Evolutionary conservation across 2,329 filamentous ascomycete genomes (phyloP), one percentile per base, ranked within the genome.

Genomic region (Lasiodiplodia citricola): DNA sequence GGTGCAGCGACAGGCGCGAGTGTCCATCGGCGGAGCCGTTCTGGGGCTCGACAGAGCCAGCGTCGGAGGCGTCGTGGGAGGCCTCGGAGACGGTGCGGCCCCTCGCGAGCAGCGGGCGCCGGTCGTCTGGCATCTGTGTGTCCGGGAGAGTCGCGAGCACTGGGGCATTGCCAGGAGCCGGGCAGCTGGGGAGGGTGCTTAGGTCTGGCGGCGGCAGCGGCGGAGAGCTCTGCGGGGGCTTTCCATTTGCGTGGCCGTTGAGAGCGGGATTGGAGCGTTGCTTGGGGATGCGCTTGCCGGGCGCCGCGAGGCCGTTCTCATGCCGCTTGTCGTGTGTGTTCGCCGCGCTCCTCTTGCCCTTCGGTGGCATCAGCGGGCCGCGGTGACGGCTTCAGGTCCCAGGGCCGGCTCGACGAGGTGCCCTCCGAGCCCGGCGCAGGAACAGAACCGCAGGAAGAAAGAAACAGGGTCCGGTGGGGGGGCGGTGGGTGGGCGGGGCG

Each of bases 251-350:
- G 73, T 77, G 74, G 74, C 78, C 80, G 77, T 81, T 79, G 75
- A 83, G 80, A 70, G 80, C 74, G 41, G 79, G 74, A 80, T 83
- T 81, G 72, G 81, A 83, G 74, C 80, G 81, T 76, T 83, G 80
- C 75, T 80, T 82, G 70, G 78, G 75, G 75, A 90, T 83, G 79
- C 90, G 90, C 85, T 90, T 93, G 73, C 90, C 91, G 65, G 91
- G 89, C 76, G 90, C 90, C 86, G 94, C 91, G 80, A 93, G 86
- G 78, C 93, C 93, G 90, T 92, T 94, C 83, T 97, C 94, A 83
- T 96, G 91, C 81, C 91, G 89, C 74, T 81, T 83, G 79, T 83
- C 81, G 76, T 82, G 82, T 78, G 80, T 78, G 77, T 82, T 81
- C 77, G 82, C 78, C 74, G 75, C 74, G 78, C 79, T 79, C 75